These are phyloP conservation scores for Aspergillus hiratsukae DNA, from an alignment of 2,329 filamentous ascomycete genomes.

Conservation along the genomic window DNA sequence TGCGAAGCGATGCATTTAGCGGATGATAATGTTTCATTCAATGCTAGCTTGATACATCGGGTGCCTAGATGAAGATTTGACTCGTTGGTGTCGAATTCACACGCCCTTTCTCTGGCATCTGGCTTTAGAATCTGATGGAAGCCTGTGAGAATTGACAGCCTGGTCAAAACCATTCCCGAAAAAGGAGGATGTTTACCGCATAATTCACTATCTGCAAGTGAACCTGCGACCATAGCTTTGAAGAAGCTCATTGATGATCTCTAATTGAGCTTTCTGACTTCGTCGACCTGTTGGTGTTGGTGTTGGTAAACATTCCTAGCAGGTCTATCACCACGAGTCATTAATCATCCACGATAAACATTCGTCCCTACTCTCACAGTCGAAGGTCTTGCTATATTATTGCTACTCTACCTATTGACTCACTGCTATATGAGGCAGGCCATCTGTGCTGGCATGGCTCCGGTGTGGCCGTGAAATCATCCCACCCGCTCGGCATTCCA, in stretches of 20 bases:
- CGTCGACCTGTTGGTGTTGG: neutral
- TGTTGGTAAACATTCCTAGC: neutral
- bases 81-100: slow-evolving; percentile 4
- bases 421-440: slow-evolving; percentile 1
- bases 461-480: neutral
- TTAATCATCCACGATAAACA: neutral
- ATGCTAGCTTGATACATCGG: neutral
- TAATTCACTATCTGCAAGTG: neutral
- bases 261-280: neutral
- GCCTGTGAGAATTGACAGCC: slow-evolving; percentile 9
- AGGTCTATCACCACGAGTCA: neutral
- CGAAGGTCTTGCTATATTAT: neutral
- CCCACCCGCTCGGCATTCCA: neutral
- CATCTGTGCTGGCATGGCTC: slow-evolving; percentile 1
- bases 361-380: neutral
- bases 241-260: neutral
- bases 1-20: neutral
- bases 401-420: neutral
- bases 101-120: slow-evolving; percentile 25
- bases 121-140: slow-evolving; percentile 33
- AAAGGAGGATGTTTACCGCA: slow-evolving; percentile 15
- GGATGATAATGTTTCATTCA: neutral
- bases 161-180: slow-evolving; percentile 5
- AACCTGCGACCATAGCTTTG: slow-evolving; percentile 3
- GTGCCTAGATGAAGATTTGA: neutral